Percentiles rank a stretch among this genome's conserved stretches.
Conservation (phyloP, 148 eudicot genomes). For the Pharnaceum exiguum region DNA sequence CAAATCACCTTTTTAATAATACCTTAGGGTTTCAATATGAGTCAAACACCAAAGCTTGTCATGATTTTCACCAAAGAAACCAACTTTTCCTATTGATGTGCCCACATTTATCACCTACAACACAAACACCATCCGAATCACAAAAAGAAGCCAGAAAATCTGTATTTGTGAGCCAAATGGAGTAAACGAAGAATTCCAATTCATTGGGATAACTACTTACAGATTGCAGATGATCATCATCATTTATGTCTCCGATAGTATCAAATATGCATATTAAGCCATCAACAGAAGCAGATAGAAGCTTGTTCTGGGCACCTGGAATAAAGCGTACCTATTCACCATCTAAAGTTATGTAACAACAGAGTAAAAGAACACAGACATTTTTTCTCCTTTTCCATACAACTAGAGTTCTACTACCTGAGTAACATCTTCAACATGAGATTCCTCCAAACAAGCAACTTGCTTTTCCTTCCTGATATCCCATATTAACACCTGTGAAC, state of each 20-base stretch:
- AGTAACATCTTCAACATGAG: conserved; percentile 95
- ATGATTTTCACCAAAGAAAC: conserved; percentile 65
- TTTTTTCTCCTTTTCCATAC: not conserved
- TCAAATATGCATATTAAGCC: conserved; percentile 92
- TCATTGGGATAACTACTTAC: conserved; percentile 36
- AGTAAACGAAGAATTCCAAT: not conserved
- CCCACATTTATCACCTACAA: conserved; percentile 84
- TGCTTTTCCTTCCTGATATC: conserved; percentile 88
- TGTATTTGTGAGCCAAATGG: not conserved
- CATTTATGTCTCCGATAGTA: conserved; percentile 71
- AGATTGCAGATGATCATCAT: conserved; percentile 82
- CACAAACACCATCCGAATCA: not conserved
- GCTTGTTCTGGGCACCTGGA: conserved; percentile 75
- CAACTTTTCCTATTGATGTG: conserved; percentile 85
- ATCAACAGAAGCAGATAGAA: conserved; percentile 89
- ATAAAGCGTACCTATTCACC: conserved; percentile 66
- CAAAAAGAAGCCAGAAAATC: not conserved
- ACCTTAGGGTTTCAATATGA: conserved; percentile 94
- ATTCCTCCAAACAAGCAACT: conserved; percentile 90
- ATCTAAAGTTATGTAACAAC: conserved; percentile 2
- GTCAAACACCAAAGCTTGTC: conserved; percentile 87
- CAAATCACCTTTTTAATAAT: conserved; percentile 19
- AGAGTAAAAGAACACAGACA: not conserved
- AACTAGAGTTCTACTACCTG: conserved; percentile 42
- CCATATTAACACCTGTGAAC: conserved; percentile 90